Percentiles rank a stretch among this genome's conserved stretches.
Evolutionary conservation across 164 flowering plant genomes (phyloP).

Genomic region (Chimonanthus praecox): DNA sequence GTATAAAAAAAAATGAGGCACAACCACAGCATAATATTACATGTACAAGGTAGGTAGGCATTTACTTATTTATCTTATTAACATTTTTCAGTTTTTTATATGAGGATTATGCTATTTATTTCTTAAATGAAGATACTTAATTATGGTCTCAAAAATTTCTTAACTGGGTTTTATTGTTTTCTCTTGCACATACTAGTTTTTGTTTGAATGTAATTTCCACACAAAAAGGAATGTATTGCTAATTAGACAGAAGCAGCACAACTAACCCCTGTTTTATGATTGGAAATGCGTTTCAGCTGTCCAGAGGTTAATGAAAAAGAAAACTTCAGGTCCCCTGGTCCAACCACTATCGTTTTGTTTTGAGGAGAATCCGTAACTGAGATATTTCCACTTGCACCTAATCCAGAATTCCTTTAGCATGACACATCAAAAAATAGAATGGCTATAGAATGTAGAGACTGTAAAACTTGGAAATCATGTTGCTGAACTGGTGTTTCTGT

Average conservation of each 20-base stretch:
- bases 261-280: slow-evolving; percentile 53
- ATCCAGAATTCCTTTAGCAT: slow-evolving; percentile 24
- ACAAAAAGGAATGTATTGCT: neutral
- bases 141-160: too few species aligned
- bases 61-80: too few species aligned
- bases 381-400: slow-evolving; percentile 12
- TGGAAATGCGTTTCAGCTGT: slow-evolving; percentile 53
- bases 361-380: slow-evolving; percentile 19
- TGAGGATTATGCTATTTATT: neutral
- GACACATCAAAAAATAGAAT: neutral
- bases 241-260: neutral
- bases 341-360: slow-evolving; percentile 50
- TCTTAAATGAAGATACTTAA: too few species aligned
- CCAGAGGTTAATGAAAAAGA: slow-evolving; percentile 46
- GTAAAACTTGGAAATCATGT: neutral
- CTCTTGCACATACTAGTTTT: too few species aligned
- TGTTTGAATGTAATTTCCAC: neutral
- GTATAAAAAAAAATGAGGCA: too few species aligned
- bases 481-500: neutral
- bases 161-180: too few species aligned
- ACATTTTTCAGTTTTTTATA: too few species aligned
- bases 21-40: too few species aligned
- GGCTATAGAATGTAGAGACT: neutral
- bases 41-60: too few species aligned
- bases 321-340: slow-evolving; percentile 73